Evolutionary conservation across 2,329 filamentous ascomycete species (phyloP).

Genomic region (Metarhizium guizhouense): DNA sequence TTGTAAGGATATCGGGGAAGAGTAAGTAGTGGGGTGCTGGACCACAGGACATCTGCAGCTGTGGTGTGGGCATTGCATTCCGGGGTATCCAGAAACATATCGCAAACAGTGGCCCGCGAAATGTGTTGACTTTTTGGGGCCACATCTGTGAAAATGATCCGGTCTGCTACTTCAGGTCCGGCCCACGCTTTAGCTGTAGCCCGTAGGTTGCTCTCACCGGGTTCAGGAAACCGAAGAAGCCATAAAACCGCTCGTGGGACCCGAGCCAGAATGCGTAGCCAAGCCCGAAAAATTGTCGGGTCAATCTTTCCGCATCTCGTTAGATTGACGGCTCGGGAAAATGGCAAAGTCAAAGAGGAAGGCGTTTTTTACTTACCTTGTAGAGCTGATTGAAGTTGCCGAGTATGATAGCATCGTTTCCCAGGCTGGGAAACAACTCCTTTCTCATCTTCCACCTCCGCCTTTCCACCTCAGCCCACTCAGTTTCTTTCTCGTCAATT

Average conservation of each 20-base stretch:
- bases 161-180: constrained; percentile 70
- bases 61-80: constrained; percentile 99
- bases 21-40: constrained; percentile 85
- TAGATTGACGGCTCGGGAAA: neutral
- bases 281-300: constrained; percentile 89
- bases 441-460: constrained; percentile 89
- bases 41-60: constrained; percentile 93
- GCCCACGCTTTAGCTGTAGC: constrained; percentile 79
- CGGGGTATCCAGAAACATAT: constrained; percentile 92
- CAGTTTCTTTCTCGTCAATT: constrained; percentile 52
- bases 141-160: constrained; percentile 92
- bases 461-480: constrained; percentile 76
- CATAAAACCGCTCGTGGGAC: constrained; percentile 86
- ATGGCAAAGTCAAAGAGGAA: neutral
- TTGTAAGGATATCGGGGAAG: constrained; percentile 90
- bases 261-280: constrained; percentile 80
- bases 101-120: constrained; percentile 79
- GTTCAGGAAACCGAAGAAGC: constrained; percentile 92
- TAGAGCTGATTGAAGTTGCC: constrained; percentile 99
- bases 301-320: constrained; percentile 59
- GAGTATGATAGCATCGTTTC: constrained; percentile 80
- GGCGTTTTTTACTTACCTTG: constrained; percentile 54
- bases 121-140: constrained; percentile 94
- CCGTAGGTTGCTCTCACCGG: constrained; percentile 78
- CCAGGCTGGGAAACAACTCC: constrained; percentile 74